Base-by-base conservation (phyloP, 768 basidiomycete species). In the Collybia mongolica region DNA sequence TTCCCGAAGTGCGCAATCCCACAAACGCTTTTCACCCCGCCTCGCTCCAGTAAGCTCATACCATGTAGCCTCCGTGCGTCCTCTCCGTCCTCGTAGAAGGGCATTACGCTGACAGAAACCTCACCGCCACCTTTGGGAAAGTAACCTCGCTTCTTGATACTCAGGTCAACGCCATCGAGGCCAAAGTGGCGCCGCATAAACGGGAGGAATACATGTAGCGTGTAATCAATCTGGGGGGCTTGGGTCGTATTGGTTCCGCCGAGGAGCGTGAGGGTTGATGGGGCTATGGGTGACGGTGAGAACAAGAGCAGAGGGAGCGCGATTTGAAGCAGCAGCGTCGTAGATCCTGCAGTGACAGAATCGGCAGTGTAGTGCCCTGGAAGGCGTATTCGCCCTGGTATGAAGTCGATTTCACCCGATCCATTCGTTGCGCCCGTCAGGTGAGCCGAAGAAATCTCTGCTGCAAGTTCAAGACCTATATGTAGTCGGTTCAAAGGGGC, bases 201-300 rank as follows among this genome's bases (percentile, higher is more conserved):
- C 0, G 88, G 89, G 5, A 91, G 61, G 60, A 91, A 73, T 43
- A 90, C 67, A 53, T 81, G 69, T 43, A 80, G 72, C 3, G 77
- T 78, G 62, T 89, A 90, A 66, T 91, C 89, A 23, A 89, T 78
- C 55, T 90, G 90, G 0, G 90, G 90, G 5, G 88, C 88, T 38
- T 75, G 65, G 2, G 71, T 65, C 17, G 87, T 86, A 53, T 90
- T 90, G 2, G 89, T 90, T 2, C 88, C 90, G 6, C 90, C 89
- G 0, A 70, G 68, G 1, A 91, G 74, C 7, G 68, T 69, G 20
- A 91, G 72, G 2, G 68, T 73, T 8, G 84, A 82, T 7, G 54
- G 24, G 5, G 53, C 38, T 2, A 53, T 60, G 0, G 69, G 54
- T 1, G 57, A 53, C 12, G 66, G 53, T 6, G 79, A 69, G 63